These are phyloP conservation scores for Leucosporidium yakuticum DNA, from an alignment of 768 basidiomycete species.

Conservation along the genomic window DNA sequence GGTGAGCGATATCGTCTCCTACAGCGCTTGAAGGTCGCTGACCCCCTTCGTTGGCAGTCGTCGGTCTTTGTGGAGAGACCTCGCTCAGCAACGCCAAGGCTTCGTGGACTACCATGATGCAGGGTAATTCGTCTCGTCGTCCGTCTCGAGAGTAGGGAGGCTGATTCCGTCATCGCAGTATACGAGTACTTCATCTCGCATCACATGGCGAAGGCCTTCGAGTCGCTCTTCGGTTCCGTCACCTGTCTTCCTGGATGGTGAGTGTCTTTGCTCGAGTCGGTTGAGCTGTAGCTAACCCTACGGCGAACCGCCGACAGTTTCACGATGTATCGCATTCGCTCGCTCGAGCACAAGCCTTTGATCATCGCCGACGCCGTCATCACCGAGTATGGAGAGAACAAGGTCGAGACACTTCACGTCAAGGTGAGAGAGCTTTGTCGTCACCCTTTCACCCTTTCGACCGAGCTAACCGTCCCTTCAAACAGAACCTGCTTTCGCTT, in stretches of 20 bases:
- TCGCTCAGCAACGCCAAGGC: conserved; percentile 87
- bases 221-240: conserved; percentile 91
- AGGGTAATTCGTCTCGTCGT: conserved; percentile 81
- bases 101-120: conserved; percentile 79
- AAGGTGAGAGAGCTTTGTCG: conserved; percentile 20
- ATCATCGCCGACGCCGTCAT: conserved; percentile 74
- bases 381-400: conserved; percentile 86
- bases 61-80: conserved; percentile 95
- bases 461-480: conserved; percentile 38
- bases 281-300: background rate
- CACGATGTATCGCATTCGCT: conserved; percentile 89
- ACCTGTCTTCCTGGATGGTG: conserved; percentile 98
- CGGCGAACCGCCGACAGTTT: conserved; percentile 61
- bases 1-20: background rate
- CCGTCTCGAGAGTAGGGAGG: conserved; percentile 81
- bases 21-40: background rate
- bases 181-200: conserved; percentile 99
- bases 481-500: conserved; percentile 94
- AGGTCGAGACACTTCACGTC: conserved; percentile 82
- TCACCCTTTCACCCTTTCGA: too few species aligned
- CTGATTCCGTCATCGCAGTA: too few species aligned
- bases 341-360: conserved; percentile 88
- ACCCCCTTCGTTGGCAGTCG: conserved; percentile 30
- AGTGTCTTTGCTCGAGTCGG: conserved; percentile 63
- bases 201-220: conserved; percentile 96